A percentile compares a stretch with the other conserved stretches of the same genome.
Conservation (phyloP, 345 rosid genomes). For the Gossypium thurberi region DNA sequence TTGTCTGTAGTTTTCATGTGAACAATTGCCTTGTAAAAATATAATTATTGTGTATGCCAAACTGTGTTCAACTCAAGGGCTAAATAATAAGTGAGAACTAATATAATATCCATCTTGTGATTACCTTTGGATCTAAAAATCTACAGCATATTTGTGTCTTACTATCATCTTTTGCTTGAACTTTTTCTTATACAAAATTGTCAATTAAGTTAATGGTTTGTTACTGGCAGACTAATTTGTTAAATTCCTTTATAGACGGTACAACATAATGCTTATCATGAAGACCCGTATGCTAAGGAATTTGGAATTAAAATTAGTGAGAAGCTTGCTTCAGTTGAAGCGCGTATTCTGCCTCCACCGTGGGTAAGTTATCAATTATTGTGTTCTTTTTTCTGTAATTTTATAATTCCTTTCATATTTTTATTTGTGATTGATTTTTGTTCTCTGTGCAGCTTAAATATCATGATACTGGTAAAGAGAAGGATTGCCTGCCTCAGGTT, state of each 20-base stretch:
- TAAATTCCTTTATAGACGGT: constrained; percentile 50
- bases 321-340: constrained; percentile 88
- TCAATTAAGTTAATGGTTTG: background rate
- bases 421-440: background rate
- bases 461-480: constrained; percentile 87
- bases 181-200: background rate
- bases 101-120: background rate
- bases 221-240: background rate
- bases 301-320: constrained; percentile 92
- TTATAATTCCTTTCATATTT: background rate
- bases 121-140: background rate
- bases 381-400: background rate
- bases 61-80: background rate
- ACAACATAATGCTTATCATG: constrained; percentile 54
- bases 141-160: background rate
- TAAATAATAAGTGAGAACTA: background rate
- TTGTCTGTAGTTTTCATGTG: background rate
- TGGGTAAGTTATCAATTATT: constrained; percentile 41
- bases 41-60: background rate
- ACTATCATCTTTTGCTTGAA: background rate
- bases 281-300: constrained; percentile 85
- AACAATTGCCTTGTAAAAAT: background rate
- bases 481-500: constrained; percentile 80
- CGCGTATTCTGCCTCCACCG: constrained; percentile 92
- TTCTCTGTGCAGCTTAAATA: constrained; percentile 66